Evolutionary conservation across 139 green algal genomes (phyloP), one percentile per base, ranked within the genome.

Genomic region (Edaphochlamys debaryana): DNA sequence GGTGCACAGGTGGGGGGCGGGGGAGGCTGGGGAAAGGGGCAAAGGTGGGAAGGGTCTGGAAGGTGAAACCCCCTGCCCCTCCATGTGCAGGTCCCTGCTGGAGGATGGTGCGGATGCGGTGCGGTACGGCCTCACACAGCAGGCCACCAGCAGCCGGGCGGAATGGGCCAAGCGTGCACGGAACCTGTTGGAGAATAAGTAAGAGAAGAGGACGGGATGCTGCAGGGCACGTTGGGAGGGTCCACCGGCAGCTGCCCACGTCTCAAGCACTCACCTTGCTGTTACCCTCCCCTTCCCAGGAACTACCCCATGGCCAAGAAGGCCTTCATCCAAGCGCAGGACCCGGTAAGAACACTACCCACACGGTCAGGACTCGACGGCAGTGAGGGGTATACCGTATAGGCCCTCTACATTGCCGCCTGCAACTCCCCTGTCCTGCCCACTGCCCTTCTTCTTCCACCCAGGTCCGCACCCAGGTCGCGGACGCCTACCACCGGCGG

Each of bases 81-180:
- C 48, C 48, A 11, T 23, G 11, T 54, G 15, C 75, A 88, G 83
- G 75, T 79, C 71, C 8, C 66, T 86, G 64, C 67, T 86, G 64
- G 85, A 86, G 52, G 85, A 86, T 36, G 85, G 85, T 19, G 7
- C 6, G 0, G 85, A 89, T 30, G 85, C 85, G 4, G 69, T 73
- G 23, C 74, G 58, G 40, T 86, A 67, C 58, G 85, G 85, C 32
- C 79, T 86, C 25, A 80, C 79, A 19, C 79, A 84, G 64, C 54
- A 74, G 52, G 85, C 85, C 37, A 72, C 45, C 52, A 81, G 64
- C 72, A 89, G 85, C 67, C 32, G 37, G 7, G 79, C 50, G 6
- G 85, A 89, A 66, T 89, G 85, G 85, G 69, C 58, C 79, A 86
- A 86, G 72, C 79, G 79, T 7, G 85, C 79, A 5, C 41, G 54